phyloP scores from a whole-genome alignment of 208 protist genomes.

The Trichomonas vaginalis region DNA sequence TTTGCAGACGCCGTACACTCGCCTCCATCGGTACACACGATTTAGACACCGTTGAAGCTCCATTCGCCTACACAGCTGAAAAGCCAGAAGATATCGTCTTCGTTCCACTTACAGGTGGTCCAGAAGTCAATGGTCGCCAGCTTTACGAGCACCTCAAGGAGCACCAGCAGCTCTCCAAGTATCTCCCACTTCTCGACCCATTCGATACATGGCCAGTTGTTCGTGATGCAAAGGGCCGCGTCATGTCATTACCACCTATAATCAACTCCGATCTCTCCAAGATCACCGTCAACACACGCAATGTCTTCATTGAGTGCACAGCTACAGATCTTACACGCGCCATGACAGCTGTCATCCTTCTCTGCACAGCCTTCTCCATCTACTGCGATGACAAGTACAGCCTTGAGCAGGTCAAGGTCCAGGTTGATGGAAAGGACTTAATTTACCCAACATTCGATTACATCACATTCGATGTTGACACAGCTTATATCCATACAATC shows the following conservation, averaged over 20 bases:
- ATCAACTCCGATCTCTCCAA: constrained; percentile 93
- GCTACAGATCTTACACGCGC: constrained; percentile 77
- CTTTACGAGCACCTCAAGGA: constrained; percentile 25
- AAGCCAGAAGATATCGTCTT: constrained; percentile 36
- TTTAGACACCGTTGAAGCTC: constrained; percentile 69
- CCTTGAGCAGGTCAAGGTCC: not conserved
- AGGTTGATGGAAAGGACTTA: not conserved
- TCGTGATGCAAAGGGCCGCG: constrained; percentile 45
- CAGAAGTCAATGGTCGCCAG: constrained; percentile 27
- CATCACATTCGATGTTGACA: not conserved
- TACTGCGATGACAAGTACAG: not conserved
- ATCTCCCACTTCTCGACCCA: constrained; percentile 24
- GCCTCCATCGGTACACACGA: constrained; percentile 99
- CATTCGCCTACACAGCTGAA: constrained; percentile 31
- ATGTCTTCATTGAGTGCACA: constrained; percentile 98
- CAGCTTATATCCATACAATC: not conserved
- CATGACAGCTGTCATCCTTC: not conserved
- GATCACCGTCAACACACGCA: constrained; percentile 77
- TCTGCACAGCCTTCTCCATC: not conserved
- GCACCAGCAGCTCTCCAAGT: constrained; percentile 9
- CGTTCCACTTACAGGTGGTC: constrained; percentile 33
- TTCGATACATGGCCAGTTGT: constrained; percentile 25
- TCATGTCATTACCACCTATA: constrained; percentile 95
- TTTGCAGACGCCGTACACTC: constrained; percentile 63
- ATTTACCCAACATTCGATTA: not conserved